Conservation (phyloP, 495 filamentous ascomycete species). For the Lasiosphaeris hirsuta region DNA sequence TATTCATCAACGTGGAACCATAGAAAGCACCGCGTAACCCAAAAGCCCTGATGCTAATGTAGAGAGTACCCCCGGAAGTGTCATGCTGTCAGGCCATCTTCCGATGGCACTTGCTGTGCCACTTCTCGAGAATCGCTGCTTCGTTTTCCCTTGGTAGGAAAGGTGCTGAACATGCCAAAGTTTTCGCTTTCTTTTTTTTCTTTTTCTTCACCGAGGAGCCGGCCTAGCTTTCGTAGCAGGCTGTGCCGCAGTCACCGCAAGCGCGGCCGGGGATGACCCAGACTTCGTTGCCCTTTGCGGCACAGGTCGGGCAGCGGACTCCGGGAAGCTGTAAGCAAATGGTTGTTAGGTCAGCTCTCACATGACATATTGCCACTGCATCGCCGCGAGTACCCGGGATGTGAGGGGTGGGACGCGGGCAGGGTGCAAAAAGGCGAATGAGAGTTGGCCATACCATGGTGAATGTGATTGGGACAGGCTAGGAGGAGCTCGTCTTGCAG, state of each 20-base stretch:
- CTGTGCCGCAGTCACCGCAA: slow-evolving; percentile 35
- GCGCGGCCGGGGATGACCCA: slow-evolving; percentile 41
- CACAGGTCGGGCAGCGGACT: slow-evolving; percentile 38
- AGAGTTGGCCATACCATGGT: neutral
- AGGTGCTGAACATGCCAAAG: no score
- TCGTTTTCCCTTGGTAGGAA: no score
- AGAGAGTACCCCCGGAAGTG: no score
- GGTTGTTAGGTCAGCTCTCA: slow-evolving; percentile 11
- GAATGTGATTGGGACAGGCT: neutral
- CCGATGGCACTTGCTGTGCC: no score
- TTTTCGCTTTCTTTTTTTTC: no score
- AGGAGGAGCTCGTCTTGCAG: no score
- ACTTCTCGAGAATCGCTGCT: no score
- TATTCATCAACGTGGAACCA: no score
- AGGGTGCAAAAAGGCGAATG: neutral
- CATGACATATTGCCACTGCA: slow-evolving; percentile 12
- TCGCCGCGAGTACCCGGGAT: neutral
- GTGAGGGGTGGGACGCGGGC: neutral
- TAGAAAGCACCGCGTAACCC: no score
- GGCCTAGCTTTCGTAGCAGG: slow-evolving; percentile 13
- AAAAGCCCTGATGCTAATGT: no score
- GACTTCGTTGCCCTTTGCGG: slow-evolving; percentile 34
- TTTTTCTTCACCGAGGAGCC: neutral
- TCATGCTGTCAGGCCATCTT: no score
- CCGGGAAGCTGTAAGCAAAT: slow-evolving; percentile 21